Conservation (phyloP, 768 basidiomycete species). For the Fistulinella prunicolor region DNA sequence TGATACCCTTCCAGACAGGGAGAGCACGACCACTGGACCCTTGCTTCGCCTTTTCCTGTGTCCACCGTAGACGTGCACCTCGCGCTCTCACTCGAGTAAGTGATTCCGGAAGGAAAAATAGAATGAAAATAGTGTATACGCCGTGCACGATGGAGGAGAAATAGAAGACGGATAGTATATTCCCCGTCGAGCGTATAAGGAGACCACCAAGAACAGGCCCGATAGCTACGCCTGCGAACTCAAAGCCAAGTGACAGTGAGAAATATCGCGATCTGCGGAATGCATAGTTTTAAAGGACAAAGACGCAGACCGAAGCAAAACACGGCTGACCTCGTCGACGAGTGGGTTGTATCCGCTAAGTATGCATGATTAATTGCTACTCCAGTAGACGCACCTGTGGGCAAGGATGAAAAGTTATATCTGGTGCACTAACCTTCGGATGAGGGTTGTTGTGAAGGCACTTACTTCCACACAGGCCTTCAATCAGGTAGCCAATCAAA, state of each 20-base stretch:
- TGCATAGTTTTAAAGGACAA: constrained; percentile 3
- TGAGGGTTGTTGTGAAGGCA: constrained; percentile 1
- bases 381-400: constrained; percentile 48
- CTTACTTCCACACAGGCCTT: constrained; percentile 72
- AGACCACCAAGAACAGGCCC: constrained; percentile 74
- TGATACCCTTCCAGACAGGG: constrained; percentile 38
- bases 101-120: constrained; percentile 76
- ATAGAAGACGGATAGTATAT: constrained; percentile 69
- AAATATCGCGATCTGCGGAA: constrained; percentile 56
- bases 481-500: constrained; percentile 58
- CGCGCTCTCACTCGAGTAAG: constrained; percentile 49
- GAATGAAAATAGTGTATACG: constrained; percentile 46
- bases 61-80: constrained; percentile 17
- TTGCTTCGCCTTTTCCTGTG: constrained; percentile 10
- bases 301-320: background rate
- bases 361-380: constrained; percentile 61
- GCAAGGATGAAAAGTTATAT: constrained; percentile 1
- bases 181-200: constrained; percentile 55
- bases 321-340: constrained; percentile 47
- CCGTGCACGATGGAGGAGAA: constrained; percentile 49
- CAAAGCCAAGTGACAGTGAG: constrained; percentile 62
- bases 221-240: constrained; percentile 71
- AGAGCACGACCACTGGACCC: background rate
- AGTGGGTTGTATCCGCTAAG: constrained; percentile 61
- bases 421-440: background rate